Evolutionary conservation across 2,329 filamentous ascomycete genomes (phyloP).

Genomic region (Aspergillus eucalypticola): DNA sequence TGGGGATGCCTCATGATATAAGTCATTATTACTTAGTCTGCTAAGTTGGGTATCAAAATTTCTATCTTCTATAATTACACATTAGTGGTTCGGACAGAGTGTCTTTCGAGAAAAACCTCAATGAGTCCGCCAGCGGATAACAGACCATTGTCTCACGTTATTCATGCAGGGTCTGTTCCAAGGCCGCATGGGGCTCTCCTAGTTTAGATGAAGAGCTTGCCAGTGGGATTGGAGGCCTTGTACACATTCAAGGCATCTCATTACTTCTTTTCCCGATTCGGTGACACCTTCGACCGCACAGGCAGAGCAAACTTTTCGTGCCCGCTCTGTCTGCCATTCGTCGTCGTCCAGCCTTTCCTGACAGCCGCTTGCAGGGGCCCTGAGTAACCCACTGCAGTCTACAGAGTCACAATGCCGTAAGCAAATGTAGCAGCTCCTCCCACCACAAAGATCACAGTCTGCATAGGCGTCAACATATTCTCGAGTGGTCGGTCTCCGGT

Average conservation of each 20-base stretch:
- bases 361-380: conserved; percentile 3
- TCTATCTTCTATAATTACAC: not conserved
- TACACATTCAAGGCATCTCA: conserved; percentile 42
- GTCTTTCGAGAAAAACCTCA: too few relatives aligned
- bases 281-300: conserved; percentile 44
- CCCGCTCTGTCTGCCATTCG: conserved; percentile 11
- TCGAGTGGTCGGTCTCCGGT: conserved; percentile 43
- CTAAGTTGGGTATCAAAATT: not conserved
- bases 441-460: conserved; percentile 42
- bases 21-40: not conserved
- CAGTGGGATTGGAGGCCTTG: conserved; percentile 21
- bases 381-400: conserved; percentile 26
- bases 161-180: not conserved
- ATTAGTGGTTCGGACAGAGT: not conserved
- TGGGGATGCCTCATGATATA: not conserved
- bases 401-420: conserved; percentile 40
- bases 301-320: conserved; percentile 40
- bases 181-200: not conserved
- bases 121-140: not conserved
- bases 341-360: conserved; percentile 3
- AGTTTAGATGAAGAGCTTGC: conserved; percentile 10
- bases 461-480: conserved; percentile 44
- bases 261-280: conserved; percentile 38
- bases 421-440: conserved; percentile 46
- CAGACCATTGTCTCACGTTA: not conserved